Conservation (phyloP, 441 rosid genomes). For the Pelargonium australe region DNA sequence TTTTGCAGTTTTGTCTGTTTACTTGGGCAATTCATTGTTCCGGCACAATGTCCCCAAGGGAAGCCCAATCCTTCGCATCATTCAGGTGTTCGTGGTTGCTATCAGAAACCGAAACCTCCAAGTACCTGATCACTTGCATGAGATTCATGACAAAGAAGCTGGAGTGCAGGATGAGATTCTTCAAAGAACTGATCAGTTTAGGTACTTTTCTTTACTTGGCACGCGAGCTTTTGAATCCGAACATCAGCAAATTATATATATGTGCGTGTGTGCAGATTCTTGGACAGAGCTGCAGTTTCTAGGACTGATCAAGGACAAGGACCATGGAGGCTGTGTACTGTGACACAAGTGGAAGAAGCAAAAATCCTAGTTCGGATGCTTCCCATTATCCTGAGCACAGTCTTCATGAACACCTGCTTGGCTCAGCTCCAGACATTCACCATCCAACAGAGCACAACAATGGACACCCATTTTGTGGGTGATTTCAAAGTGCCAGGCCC, state of each 20-base stretch:
- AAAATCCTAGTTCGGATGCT: slow-evolving; percentile 55
- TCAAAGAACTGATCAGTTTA: slow-evolving; percentile 44
- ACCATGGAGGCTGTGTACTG: slow-evolving; percentile 50
- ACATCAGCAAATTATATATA: too few relatives aligned
- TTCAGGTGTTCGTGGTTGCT: slow-evolving; percentile 48
- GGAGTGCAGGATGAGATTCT: slow-evolving; percentile 32
- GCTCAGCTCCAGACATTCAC: slow-evolving; percentile 66
- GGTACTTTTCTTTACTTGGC: slow-evolving; percentile 22
- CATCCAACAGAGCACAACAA: slow-evolving; percentile 52
- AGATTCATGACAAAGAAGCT: slow-evolving; percentile 36
- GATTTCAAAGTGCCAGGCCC: slow-evolving; percentile 48
- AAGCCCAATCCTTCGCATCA: slow-evolving; percentile 41
- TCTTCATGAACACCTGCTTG: slow-evolving; percentile 59
- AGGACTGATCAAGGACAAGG: slow-evolving; percentile 15
- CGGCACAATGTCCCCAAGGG: slow-evolving; percentile 40
- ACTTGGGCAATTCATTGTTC: slow-evolving; percentile 47
- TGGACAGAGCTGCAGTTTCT: slow-evolving; percentile 51
- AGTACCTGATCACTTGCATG: slow-evolving; percentile 40
- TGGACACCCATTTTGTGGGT: slow-evolving; percentile 35
- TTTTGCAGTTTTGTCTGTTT: slow-evolving; percentile 25
- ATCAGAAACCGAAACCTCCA: slow-evolving; percentile 38
- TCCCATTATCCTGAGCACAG: slow-evolving; percentile 51
- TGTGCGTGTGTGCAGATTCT: slow-evolving; percentile 26
- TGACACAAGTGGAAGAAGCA: slow-evolving; percentile 61
- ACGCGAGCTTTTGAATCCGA: too few relatives aligned